A percentile compares a stretch with the other conserved stretches of the same genome.
Conservation (phyloP, 129 eudicot species). For the Kitagawia praeruptora region DNA sequence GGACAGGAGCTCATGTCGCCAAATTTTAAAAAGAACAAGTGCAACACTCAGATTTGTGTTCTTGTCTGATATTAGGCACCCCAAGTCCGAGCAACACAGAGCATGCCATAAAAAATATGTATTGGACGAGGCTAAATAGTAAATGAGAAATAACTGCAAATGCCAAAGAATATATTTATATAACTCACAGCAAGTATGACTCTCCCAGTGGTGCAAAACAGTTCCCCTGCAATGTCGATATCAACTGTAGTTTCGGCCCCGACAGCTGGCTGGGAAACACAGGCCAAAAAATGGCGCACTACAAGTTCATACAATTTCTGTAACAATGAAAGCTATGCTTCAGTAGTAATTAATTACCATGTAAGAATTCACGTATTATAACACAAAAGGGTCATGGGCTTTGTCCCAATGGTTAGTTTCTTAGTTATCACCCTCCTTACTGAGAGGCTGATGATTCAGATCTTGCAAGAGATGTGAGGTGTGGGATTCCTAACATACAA, state of each 20-base stretch:
- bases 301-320: slow-evolving; percentile 93
- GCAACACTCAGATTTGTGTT: no score
- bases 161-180: not conserved
- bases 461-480: not conserved
- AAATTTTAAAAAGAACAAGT: no score
- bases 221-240: slow-evolving; percentile 89
- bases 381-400: not conserved
- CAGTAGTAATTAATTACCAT: not conserved
- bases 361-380: not conserved
- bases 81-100: not conserved
- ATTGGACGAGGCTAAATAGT: not conserved
- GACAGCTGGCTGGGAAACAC: slow-evolving; percentile 93
- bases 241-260: slow-evolving; percentile 95
- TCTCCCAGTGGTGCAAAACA: slow-evolving; percentile 76
- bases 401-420: not conserved
- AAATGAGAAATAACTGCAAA: not conserved
- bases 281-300: slow-evolving; percentile 93
- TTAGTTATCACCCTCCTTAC: not conserved
- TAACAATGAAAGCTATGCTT: slow-evolving; percentile 9
- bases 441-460: not conserved
- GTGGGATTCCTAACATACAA: not conserved
- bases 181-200: slow-evolving; percentile 79
- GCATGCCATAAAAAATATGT: not conserved
- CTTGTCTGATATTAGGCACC: not conserved
- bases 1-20: not conserved